A percentile compares a stretch with the other conserved stretches of the same genome.
phyloP scores from a whole-genome alignment of 768 basidiomycete genomes.

The Lactarius hatsudake region DNA sequence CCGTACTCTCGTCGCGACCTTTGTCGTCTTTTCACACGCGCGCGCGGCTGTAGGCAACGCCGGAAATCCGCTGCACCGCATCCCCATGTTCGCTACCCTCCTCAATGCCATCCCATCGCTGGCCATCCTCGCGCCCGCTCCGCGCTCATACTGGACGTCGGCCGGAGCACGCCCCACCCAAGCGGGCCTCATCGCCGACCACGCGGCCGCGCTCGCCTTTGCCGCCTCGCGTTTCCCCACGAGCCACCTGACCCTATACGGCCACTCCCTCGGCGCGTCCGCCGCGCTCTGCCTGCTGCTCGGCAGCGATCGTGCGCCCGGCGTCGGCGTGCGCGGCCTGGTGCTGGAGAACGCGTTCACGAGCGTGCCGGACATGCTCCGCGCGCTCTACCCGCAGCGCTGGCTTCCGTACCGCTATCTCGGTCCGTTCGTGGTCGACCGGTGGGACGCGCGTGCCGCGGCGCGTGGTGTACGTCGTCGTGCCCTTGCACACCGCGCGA shows the following conservation, averaged over 20 bases:
- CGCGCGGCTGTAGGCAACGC: conserved; percentile 45
- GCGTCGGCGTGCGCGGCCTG: conserved; percentile 35
- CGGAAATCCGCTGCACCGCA: conserved; percentile 46
- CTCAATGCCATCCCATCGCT: conserved; percentile 28
- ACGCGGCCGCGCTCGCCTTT: conserved; percentile 36
- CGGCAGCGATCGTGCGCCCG: too few relatives aligned
- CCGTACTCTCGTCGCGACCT: not conserved
- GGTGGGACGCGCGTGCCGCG: conserved; percentile 44
- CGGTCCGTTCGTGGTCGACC: conserved; percentile 42
- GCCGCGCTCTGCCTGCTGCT: conserved; percentile 42
- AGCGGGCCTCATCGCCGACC: conserved; percentile 41
- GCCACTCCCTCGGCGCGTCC: conserved; percentile 50
- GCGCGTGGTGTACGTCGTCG: conserved; percentile 24
- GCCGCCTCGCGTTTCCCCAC: conserved; percentile 36
- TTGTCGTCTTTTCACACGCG: not conserved
- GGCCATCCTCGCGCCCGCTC: conserved; percentile 42
- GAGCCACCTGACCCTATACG: conserved; percentile 40
- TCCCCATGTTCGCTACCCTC: conserved; percentile 42
- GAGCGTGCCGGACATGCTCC: conserved; percentile 46
- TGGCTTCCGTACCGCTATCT: conserved; percentile 53
- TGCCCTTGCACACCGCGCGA: conserved; percentile 30
- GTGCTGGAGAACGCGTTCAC: conserved; percentile 52
- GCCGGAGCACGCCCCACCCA: conserved; percentile 40
- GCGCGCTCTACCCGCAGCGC: conserved; percentile 44
- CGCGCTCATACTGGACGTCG: conserved; percentile 52